Percentiles rank a stretch among this genome's conserved stretches.
phyloP scores from a whole-genome alignment of 305 asterid species.

The Solanum hybrid region DNA sequence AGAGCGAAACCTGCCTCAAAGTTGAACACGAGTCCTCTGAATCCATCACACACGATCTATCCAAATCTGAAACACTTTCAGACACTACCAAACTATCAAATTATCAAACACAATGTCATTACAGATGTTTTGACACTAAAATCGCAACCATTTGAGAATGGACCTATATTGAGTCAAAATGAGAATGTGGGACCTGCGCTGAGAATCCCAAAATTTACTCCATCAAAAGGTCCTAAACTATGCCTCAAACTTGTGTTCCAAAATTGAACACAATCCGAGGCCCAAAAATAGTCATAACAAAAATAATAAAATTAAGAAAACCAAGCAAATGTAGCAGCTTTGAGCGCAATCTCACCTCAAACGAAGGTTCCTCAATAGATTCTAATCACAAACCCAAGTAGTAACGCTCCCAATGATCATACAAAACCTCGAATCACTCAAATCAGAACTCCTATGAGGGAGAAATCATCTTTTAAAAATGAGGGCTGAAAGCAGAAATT shows the following conservation, averaged over 20 bases:
- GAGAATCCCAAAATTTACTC: not conserved
- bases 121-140: not conserved
- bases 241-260: not conserved
- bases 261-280: not conserved
- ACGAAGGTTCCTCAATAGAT: not conserved
- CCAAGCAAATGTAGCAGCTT: not conserved
- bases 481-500: not conserved
- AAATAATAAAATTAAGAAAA: too few species aligned
- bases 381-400: not conserved
- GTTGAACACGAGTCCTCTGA: not conserved
- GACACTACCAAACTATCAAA: not conserved
- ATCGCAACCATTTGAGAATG: not conserved
- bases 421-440: not conserved
- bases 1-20: not conserved
- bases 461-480: not conserved
- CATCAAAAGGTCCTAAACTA: not conserved
- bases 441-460: not conserved
- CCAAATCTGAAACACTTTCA: not conserved
- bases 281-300: not conserved
- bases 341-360: not conserved
- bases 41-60: not conserved
- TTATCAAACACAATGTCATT: not conserved
- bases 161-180: not conserved
- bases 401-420: not conserved
- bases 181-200: not conserved